Evolutionary conservation across 1,284 basidiomycete species (phyloP).

Genomic region (Cutaneotrichosporon cavernicola): DNA sequence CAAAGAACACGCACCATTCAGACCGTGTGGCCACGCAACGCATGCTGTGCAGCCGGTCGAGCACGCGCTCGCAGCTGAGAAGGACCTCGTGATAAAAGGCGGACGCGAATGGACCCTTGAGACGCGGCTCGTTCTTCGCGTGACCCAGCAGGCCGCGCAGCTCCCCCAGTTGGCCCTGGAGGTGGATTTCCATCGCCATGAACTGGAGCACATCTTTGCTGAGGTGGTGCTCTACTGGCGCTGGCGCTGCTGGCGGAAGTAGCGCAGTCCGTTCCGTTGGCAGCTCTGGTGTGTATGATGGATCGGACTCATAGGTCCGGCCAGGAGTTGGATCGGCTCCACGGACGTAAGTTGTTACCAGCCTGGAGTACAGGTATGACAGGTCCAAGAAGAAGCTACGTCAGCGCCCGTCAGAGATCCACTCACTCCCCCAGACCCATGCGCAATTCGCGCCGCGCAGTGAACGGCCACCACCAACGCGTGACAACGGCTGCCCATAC

Average conservation of each 20-base stretch:
- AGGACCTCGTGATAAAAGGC: constrained; percentile 78
- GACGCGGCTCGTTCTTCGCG: constrained; percentile 85
- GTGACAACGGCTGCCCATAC: constrained; percentile 86
- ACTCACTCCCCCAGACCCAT: constrained; percentile 80
- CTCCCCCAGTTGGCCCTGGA: constrained; percentile 85
- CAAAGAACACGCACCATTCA: constrained; percentile 69
- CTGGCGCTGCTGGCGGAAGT: constrained; percentile 8
- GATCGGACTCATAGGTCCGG: not conserved
- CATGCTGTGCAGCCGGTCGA: constrained; percentile 87
- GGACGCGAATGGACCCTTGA: constrained; percentile 90
- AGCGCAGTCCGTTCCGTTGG: constrained; percentile 16
- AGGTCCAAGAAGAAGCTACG: constrained; percentile 52
- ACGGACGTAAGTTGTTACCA: constrained; percentile 45
- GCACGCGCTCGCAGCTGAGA: constrained; percentile 79
- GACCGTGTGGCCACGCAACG: constrained; percentile 88
- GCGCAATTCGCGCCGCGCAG: constrained; percentile 82
- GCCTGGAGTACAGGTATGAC: constrained; percentile 53
- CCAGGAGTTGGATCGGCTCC: constrained; percentile 24
- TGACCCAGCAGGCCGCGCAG: constrained; percentile 78
- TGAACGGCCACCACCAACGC: constrained; percentile 90
- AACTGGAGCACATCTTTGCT: constrained; percentile 65
- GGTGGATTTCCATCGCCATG: constrained; percentile 91
- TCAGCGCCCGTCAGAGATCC: not conserved
- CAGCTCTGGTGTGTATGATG: not conserved
- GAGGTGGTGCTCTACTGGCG: constrained; percentile 35